Percentiles rank a stretch among this genome's conserved stretches.
Evolutionary conservation across 176 grass and related monocot species (phyloP).

Genomic region (Ananas comosus): DNA sequence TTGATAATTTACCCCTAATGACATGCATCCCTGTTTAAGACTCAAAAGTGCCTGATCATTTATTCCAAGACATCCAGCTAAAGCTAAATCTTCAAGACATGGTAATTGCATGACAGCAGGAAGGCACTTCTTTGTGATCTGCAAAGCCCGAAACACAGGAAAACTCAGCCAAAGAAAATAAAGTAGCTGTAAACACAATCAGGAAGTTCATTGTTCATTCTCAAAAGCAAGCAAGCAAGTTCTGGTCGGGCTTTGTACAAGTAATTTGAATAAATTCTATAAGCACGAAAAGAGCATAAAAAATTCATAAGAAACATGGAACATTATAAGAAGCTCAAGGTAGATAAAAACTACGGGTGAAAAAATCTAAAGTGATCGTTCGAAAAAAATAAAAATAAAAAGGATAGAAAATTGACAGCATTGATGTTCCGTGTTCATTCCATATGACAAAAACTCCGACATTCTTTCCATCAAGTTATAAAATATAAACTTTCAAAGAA

Average conservation of each 20-base stretch:
- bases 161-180: neutral
- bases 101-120: conserved; percentile 49
- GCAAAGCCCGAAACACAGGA: conserved; percentile 4
- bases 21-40: conserved; percentile 51
- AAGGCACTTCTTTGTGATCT: conserved; percentile 64
- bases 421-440: neutral
- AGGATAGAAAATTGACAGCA: neutral
- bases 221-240: neutral
- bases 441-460: too few relatives aligned
- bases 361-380: neutral
- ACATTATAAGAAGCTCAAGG: neutral
- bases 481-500: neutral
- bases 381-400: neutral
- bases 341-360: neutral
- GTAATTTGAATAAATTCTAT: neutral
- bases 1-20: conserved; percentile 44
- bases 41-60: conserved; percentile 43
- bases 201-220: neutral
- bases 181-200: conserved; percentile 5
- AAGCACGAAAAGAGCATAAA: neutral
- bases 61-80: conserved; percentile 55
- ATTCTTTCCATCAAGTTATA: neutral
- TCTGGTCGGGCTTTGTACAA: neutral
- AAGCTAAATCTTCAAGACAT: conserved; percentile 43
- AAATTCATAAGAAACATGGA: neutral